A percentile compares a stretch with the other conserved stretches of the same genome.
Evolutionary conservation across 306 rosid genomes (phyloP).

Genomic region (Cicer bijugum): DNA sequence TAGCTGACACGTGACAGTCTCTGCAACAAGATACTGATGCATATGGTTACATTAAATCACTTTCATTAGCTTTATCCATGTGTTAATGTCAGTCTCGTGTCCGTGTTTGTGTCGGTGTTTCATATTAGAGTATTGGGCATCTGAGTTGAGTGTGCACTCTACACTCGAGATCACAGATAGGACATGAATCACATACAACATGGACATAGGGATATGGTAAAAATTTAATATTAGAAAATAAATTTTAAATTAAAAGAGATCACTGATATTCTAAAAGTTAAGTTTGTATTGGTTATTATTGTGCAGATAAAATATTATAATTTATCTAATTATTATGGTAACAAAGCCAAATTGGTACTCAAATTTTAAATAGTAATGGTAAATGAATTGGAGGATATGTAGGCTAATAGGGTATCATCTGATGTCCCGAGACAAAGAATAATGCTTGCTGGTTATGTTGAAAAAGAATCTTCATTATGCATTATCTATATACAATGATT

Average conservation of each 20-base stretch:
- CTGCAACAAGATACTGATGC: too few species aligned
- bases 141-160: neutral
- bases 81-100: too few species aligned
- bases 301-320: too few species aligned
- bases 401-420: neutral
- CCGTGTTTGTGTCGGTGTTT: too few species aligned
- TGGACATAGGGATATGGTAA: too few species aligned
- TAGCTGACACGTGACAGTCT: too few species aligned
- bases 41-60: too few species aligned
- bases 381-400: neutral
- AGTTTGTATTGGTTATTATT: neutral
- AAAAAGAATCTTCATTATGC: conserved; percentile 14
- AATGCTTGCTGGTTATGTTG: conserved; percentile 4
- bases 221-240: too few species aligned
- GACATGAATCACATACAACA: neutral
- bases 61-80: too few species aligned
- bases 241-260: too few species aligned
- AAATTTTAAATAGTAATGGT: neutral
- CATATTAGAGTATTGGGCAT: neutral
- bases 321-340: neutral
- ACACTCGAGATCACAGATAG: neutral
- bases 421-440: neutral
- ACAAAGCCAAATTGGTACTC: neutral
- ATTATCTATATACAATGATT: neutral
- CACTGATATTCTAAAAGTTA: neutral